phyloP scores from a whole-genome alignment of 75 land plant species.

The Cunninghamia lanceolata region DNA sequence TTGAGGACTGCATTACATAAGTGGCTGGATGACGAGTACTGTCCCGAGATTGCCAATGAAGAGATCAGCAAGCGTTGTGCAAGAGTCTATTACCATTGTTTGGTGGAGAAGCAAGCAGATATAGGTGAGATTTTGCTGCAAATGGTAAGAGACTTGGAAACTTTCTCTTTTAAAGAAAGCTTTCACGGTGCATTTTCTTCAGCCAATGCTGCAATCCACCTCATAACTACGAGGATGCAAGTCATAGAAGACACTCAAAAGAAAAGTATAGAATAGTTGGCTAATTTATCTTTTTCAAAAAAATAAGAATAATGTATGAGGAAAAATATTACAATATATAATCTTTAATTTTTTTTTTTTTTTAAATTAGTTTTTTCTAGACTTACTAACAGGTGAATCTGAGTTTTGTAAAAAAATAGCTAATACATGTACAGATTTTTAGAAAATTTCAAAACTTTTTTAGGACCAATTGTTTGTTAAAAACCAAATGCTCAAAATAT shows the following conservation, averaged over 20 bases:
- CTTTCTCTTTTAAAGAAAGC: constrained; percentile 87
- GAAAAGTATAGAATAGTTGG: background rate
- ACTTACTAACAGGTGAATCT: background rate
- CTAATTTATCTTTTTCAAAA: background rate
- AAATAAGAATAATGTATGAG: background rate
- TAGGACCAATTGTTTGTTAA: background rate
- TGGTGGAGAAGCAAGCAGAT: constrained; percentile 64
- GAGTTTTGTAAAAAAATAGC: background rate
- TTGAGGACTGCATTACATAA: constrained; percentile 55
- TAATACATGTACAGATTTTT: background rate
- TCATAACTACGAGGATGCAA: constrained; percentile 55
- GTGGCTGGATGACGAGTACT: constrained; percentile 70
- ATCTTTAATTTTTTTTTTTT: background rate
- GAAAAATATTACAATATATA: background rate
- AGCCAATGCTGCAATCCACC: constrained; percentile 88
- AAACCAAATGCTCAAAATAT: background rate
- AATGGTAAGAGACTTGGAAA: constrained; percentile 80
- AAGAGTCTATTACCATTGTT: constrained; percentile 60
- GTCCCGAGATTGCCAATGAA: constrained; percentile 82
- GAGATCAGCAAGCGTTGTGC: constrained; percentile 94
- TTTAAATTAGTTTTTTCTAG: background rate
- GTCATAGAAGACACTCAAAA: constrained; percentile 14
- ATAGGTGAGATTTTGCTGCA: constrained; percentile 88
- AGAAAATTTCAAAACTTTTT: background rate
- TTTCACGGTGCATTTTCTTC: constrained; percentile 96